Evolutionary conservation across 164 flowering plant genomes (phyloP), one percentile per base, ranked within the genome.

Genomic region (Vitis labrusca): DNA sequence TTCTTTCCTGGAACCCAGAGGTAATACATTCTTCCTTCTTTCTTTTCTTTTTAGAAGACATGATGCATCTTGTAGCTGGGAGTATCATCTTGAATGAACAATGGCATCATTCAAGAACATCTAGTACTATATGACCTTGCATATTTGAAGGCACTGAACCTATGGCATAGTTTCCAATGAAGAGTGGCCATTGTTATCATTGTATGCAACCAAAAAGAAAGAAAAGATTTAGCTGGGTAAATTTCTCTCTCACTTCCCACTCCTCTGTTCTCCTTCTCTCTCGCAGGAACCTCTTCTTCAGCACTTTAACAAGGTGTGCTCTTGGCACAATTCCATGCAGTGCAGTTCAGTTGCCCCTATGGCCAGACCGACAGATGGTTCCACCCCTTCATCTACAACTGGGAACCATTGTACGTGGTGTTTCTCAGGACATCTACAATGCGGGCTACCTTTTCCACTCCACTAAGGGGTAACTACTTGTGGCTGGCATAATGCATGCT

Each of bases 1-100:
- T 91, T 90, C 78, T 92, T 94, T 73, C 99, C 98, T 51, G 97
- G 97, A 61, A 92, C 97, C 8, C 82, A 92, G 51, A 94, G 99
- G 97, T 91, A 86, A 53, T 71, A 12, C 50, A 10, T 60, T 16
- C 27, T 27, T 49, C 12, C 12, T 67, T 27, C 23, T 3, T 29
- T 75, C 10, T 13, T 54, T 9, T 49, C 56, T 61, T n/a, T 9
- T 12, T 14, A 12, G 11, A 10, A 37, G 44, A 14, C 6, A 29
- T 3, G 13, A 14, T 3, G 17, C 19, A 3, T n/a, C 50, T 61
- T 37, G 5, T 32, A 32, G 44, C 44, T 32, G 44, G 44, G 44
- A 29, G 2, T 52, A 10, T 32, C 44, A 32, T 32, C 44, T 4
- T 32, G 44, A 32, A 32, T 6, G 7, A 32, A 6, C 44, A 32